Evolutionary conservation across 2,329 filamentous ascomycete species (phyloP).

Genomic region (Fusarium compactum): DNA sequence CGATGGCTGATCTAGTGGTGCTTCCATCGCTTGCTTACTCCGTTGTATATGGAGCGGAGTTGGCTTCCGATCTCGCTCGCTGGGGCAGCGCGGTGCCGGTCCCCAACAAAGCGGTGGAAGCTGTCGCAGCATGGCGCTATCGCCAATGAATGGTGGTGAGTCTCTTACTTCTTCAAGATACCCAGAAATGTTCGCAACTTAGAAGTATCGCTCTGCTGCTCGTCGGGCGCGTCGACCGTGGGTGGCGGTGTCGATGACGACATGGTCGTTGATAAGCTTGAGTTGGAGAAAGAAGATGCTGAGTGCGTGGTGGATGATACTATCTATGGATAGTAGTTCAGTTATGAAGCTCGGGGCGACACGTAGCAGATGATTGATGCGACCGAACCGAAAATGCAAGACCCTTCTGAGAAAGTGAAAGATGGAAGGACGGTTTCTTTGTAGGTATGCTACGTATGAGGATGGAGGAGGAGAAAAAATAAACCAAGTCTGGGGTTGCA

Average conservation of each 20-base stretch:
- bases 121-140: slow-evolving; percentile 24
- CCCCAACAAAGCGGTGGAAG: slow-evolving; percentile 28
- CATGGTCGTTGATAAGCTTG: slow-evolving; percentile 49
- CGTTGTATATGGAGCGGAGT: slow-evolving; percentile 23
- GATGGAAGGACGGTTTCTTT: slow-evolving; percentile 1
- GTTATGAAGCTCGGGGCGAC: neutral
- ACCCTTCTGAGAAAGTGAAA: neutral
- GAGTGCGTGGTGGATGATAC: slow-evolving; percentile 1
- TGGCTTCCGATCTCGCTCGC: slow-evolving; percentile 35
- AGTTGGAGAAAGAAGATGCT: slow-evolving; percentile 18
- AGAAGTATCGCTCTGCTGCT: slow-evolving; percentile 78
- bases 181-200: slow-evolving; percentile 90
- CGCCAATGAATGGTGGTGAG: slow-evolving; percentile 6
- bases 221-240: slow-evolving; percentile 55
- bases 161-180: slow-evolving; percentile 85
- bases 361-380: slow-evolving; percentile 9
- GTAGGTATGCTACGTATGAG: neutral
- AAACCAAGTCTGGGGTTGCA: slow-evolving; percentile 34
- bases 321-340: slow-evolving; percentile 15
- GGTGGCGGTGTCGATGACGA: slow-evolving; percentile 54
- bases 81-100: slow-evolving; percentile 2
- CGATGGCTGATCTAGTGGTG: slow-evolving; percentile 9
- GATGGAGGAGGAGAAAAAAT: slow-evolving; percentile 9
- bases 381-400: neutral
- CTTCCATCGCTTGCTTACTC: slow-evolving; percentile 31